phyloP scores from a whole-genome alignment of 75 land plant genomes.

The Larix kaempferi region DNA sequence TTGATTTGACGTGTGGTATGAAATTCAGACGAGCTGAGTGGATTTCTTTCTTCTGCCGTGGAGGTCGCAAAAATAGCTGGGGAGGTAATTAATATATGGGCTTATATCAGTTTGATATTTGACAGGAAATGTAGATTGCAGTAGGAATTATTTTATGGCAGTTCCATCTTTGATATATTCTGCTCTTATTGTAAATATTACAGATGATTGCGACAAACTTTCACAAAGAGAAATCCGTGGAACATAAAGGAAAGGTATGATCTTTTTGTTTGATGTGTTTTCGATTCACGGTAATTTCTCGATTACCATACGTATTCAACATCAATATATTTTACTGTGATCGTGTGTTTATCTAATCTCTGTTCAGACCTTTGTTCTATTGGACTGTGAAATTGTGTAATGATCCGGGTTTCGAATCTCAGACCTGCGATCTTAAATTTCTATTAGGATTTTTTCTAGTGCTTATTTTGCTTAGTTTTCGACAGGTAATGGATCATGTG shows the following conservation, averaged over 20 bases:
- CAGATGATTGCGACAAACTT: conserved; percentile 11
- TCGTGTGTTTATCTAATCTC: not conserved
- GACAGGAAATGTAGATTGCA: not conserved
- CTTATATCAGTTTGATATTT: not conserved
- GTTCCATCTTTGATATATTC: not conserved
- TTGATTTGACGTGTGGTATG: too few species aligned
- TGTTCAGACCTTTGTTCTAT: not conserved
- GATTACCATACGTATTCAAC: not conserved
- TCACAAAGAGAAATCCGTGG: conserved; percentile 9
- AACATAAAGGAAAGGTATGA: conserved; percentile 8
- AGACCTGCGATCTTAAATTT: not conserved
- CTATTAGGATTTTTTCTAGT: not conserved
- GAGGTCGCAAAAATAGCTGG: conserved; percentile 6
- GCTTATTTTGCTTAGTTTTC: not conserved
- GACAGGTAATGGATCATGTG: not conserved
- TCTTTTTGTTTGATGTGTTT: not conserved
- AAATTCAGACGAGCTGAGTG: not conserved
- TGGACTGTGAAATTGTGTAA: not conserved
- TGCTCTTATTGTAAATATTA: not conserved
- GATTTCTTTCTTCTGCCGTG: conserved; percentile 1
- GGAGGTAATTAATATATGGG: not conserved
- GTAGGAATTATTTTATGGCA: too few species aligned
- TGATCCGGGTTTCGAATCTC: not conserved
- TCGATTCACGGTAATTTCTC: not conserved
- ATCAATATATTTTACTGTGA: not conserved